Base-by-base conservation (phyloP, 176 grass and related monocot genomes). In the Otatea glauca region DNA sequence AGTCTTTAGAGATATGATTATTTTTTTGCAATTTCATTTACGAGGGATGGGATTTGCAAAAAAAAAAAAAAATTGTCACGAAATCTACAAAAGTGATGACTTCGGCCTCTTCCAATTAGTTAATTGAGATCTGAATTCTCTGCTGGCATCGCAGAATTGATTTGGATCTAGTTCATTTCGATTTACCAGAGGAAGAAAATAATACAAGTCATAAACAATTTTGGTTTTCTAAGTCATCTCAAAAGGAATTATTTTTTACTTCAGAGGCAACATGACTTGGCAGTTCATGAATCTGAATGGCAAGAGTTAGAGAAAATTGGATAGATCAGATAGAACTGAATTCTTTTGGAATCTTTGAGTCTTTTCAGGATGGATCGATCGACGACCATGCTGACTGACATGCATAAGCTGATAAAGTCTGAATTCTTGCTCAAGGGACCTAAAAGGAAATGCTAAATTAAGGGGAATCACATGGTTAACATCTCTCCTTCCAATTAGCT, bases 331-430 rank as follows among this genome's bases (percentile, higher is more conserved):
- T 59, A 48, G 16, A 21, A 9, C 20, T 72, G 80, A 75, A 54
- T 43, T 55, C 32, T 72, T 16, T 37, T 25, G 37, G 21, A 84
- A 84, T 35, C 24, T 20, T 84, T 32, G 81, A 75, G 76, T 49
- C 87, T 84, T 89, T 89, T 84, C 59, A 89, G 68, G 87, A 84
- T 14, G 68, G 87, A 89, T 89, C 75, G 81, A 78, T 79, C 60
- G 81, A 43, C 38, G 21, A 15, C 27, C 63, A 4, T 39, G 70
- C 47, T 74, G 70, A 44, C 42, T 74, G 70, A 44, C 42, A 75
- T 37, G 72, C 13, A 70, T 32, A 65, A 80, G 25, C 87, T 47
- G 61, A 89, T 80, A 85, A 89, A 85, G 82, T 81, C 76, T 85
- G 62, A 80, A 81, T 85, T 89, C 82, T 21, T 54, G 76, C 76